phyloP scores from a whole-genome alignment of 1,284 basidiomycete genomes.

The Tilletia walkeri region DNA sequence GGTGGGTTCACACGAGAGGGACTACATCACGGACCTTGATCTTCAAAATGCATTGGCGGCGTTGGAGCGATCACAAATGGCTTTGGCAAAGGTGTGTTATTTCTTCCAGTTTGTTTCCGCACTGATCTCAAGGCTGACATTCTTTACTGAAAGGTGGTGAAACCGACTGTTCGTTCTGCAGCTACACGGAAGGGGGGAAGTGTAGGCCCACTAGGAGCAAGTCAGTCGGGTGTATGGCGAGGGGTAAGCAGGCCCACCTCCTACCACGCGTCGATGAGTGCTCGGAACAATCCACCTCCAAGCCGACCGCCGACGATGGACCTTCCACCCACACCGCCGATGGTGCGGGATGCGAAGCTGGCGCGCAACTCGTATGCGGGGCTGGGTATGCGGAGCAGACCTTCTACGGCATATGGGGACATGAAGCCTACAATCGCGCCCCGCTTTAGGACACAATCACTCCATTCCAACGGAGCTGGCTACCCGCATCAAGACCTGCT shows the following conservation, averaged over 20 bases:
- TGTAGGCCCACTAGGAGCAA: too few relatives aligned
- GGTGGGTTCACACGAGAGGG: too few relatives aligned
- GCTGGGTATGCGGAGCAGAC: too few relatives aligned
- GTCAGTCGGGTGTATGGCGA: too few relatives aligned
- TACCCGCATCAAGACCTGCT: too few relatives aligned
- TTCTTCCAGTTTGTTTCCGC: neutral
- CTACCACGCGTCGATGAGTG: neutral
- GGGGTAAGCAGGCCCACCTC: neutral
- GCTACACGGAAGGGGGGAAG: too few relatives aligned
- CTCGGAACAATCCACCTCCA: neutral
- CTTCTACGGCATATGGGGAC: too few relatives aligned
- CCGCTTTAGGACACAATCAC: too few relatives aligned
- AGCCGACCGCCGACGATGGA: neutral
- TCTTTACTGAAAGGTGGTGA: neutral
- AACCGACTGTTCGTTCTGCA: neutral
- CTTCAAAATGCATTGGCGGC: neutral
- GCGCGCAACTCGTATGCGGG: too few relatives aligned
- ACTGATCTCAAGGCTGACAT: neutral
- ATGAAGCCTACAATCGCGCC: too few relatives aligned
- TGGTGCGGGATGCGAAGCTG: too few relatives aligned
- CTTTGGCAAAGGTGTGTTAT: neutral
- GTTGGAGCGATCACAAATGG: neutral
- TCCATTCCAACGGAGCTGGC: too few relatives aligned
- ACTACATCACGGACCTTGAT: neutral
- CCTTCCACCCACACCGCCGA: neutral